These are phyloP conservation scores for Blastomyces parvus DNA, from an alignment of 2,329 filamentous ascomycete genomes.

Conservation along the genomic window DNA sequence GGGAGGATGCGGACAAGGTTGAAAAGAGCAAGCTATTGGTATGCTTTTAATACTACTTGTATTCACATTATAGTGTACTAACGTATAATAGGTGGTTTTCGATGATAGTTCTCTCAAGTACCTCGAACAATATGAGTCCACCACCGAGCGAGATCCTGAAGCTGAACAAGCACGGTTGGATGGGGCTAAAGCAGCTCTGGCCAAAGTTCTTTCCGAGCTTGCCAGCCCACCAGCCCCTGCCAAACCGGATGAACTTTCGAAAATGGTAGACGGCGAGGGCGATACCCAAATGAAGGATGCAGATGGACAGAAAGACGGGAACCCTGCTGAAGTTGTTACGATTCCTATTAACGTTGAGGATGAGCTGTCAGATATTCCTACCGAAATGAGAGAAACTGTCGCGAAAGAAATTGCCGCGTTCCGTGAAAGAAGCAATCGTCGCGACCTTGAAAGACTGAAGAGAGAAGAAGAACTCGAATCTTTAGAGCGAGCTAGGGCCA, in stretches of 20 bases:
- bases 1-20: slow-evolving; percentile 40
- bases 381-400: slow-evolving; percentile 91
- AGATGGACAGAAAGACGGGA: slow-evolving; percentile 47
- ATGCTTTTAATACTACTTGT: slow-evolving; percentile 18
- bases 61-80: slow-evolving; percentile 13
- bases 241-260: slow-evolving; percentile 36
- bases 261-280: slow-evolving; percentile 50
- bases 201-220: slow-evolving; percentile 59
- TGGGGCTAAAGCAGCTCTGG: slow-evolving; percentile 57
- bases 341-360: slow-evolving; percentile 83
- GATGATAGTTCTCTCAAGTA: slow-evolving; percentile 78
- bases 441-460: slow-evolving; percentile 78
- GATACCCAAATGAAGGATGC: slow-evolving; percentile 61
- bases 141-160: slow-evolving; percentile 52
- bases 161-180: slow-evolving; percentile 59
- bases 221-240: slow-evolving; percentile 54
- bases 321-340: slow-evolving; percentile 72
- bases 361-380: slow-evolving; percentile 87
- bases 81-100: slow-evolving; percentile 48
- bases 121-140: slow-evolving; percentile 68
- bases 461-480: slow-evolving; percentile 90
- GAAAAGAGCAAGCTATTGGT: slow-evolving; percentile 64
- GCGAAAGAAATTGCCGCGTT: slow-evolving; percentile 91
- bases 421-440: slow-evolving; percentile 76
- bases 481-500: slow-evolving; percentile 64